phyloP scores from a whole-genome alignment of 2,329 filamentous ascomycete species.

The Ceratocystis harringtonii region DNA sequence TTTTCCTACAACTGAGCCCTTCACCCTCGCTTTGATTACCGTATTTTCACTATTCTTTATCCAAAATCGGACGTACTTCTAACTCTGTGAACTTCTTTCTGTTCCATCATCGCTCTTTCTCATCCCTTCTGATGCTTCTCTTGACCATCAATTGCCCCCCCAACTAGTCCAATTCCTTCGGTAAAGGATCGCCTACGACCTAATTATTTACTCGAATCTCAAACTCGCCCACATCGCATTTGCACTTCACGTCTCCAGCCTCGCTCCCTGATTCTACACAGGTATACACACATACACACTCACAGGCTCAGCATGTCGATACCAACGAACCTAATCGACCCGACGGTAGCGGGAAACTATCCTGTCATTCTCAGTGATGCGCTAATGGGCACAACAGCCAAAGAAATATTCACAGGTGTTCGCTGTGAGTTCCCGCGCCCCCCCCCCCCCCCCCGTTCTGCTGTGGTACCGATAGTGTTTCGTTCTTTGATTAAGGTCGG shows the following conservation, averaged over 20 bases:
- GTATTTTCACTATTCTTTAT: not conserved
- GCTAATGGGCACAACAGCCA: slow-evolving; percentile 39
- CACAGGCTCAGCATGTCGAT: slow-evolving; percentile 4
- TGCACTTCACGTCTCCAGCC: not conserved
- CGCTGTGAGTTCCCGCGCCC: slow-evolving; percentile 31
- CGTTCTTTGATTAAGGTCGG: not conserved
- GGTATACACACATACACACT: not conserved
- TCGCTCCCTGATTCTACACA: not conserved
- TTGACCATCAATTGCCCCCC: not conserved
- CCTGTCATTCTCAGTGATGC: slow-evolving; percentile 49
- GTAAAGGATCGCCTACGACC: not conserved
- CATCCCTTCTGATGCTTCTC: not conserved
- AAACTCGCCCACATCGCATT: not conserved
- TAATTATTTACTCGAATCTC: not conserved
- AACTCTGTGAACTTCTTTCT: not conserved
- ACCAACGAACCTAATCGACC: slow-evolving; percentile 32
- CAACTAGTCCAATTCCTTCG: slow-evolving; percentile 4
- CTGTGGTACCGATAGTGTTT: not conserved
- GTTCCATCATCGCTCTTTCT: not conserved
- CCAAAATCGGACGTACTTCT: not conserved
- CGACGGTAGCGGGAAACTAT: slow-evolving; percentile 46
- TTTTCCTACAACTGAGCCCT: not conserved
- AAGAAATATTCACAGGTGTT: slow-evolving; percentile 45
- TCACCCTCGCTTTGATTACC: not conserved
- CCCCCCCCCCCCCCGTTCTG: slow-evolving; percentile 1